Percentiles rank a stretch among this genome's conserved stretches.
Evolutionary conservation across 1,284 basidiomycete genomes (phyloP).

Genomic region (Macrocystidia cucumis): DNA sequence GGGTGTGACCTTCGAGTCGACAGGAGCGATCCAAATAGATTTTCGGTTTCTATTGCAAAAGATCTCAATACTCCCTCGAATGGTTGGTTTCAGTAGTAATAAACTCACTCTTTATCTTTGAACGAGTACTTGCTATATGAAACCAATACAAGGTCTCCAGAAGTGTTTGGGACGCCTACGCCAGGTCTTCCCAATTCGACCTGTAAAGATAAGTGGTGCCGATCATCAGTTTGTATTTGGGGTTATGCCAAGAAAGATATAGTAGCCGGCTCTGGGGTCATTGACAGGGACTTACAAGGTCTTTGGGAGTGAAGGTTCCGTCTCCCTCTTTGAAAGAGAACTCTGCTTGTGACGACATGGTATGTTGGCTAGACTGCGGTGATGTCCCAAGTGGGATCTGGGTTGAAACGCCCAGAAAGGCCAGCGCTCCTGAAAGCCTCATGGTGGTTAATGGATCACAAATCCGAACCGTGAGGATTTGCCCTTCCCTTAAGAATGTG

Average conservation of each 20-base stretch:
- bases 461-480: too few relatives aligned
- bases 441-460: too few relatives aligned
- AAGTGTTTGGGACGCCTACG: conserved; percentile 52
- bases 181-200: conserved; percentile 62
- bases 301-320: conserved; percentile 61
- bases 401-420: conserved; percentile 41
- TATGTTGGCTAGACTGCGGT: conserved; percentile 12
- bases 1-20: conserved; percentile 40
- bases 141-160: conserved; percentile 61
- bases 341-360: conserved; percentile 23
- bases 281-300: conserved; percentile 21
- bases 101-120: conserved; percentile 59
- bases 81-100: conserved; percentile 1
- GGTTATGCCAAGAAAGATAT: neutral
- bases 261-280: neutral
- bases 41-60: conserved; percentile 49
- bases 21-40: conserved; percentile 53
- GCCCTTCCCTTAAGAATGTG: too few relatives aligned
- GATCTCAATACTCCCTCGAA: neutral
- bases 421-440: conserved; percentile 31
- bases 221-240: neutral
- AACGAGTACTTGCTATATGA: conserved; percentile 66
- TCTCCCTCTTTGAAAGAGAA: conserved; percentile 51
- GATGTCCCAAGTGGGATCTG: conserved; percentile 37
- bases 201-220: conserved; percentile 11